Evolutionary conservation across 2,329 filamentous ascomycete species (phyloP), one percentile per base, ranked within the genome.

Genomic region (Epichloe coenophiala): DNA sequence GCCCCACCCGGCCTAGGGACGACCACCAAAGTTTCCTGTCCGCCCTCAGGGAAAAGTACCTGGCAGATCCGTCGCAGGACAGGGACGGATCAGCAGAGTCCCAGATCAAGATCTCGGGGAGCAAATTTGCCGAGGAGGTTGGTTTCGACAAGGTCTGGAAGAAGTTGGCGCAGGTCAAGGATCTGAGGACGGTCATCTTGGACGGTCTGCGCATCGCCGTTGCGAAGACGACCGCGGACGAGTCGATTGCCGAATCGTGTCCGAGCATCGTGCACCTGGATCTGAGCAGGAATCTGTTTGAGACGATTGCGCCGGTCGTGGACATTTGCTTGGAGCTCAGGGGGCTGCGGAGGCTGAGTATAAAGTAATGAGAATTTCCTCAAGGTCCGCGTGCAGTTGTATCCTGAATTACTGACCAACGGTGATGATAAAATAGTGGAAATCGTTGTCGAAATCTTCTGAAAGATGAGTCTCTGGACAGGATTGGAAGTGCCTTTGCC

Each of bases 141-240:
- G 93, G 93, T 33, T 97, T 97, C 59, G 89, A 95, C 58, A 96
- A 96, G 72, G 88, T 96, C 57, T 80, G 85, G 42, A 77, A 77
- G 57, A 81, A 90, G 66, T 82, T 94, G 60, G 84, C 89, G 58
- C 74, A 84, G 61, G 72, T 97, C 35, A 73, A 83, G 50, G 86
- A 93, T 59, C 75, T 97, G 53, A 83, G 77, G 57, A 82, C 90
- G 50, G 82, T 94, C 47, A 80, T 97, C 39, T 73, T 98, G 7
- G 90, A 97, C 67, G 83, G 84, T 13, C 68, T 88, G 61, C 73
- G 79, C 47, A 76, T 97, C 54, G 66, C 62, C 9, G 61, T 57
- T 35, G 65, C 69, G 4, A 63, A 60, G 37, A 57, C 55, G 1
- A 65, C 61, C 1, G 61, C 56, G 2, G 62, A 61, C 9, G 62